phyloP scores from a whole-genome alignment of 345 rosid genomes.

The Heritiera fomes region DNA sequence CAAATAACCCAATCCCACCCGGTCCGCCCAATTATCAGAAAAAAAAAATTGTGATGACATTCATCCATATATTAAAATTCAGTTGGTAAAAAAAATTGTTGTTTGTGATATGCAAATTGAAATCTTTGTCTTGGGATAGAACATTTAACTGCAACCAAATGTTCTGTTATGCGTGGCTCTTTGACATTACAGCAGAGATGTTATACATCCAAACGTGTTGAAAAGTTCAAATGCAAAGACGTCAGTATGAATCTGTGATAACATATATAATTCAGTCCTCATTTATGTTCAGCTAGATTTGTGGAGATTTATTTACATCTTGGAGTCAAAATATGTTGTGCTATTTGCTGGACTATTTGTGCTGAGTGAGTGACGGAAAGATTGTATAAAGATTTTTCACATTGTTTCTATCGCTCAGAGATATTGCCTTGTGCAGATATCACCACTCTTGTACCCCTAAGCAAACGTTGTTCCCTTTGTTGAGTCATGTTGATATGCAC shows the following conservation, averaged over 20 bases:
- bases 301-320: background rate
- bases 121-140: background rate
- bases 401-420: background rate
- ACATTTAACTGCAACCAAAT: background rate
- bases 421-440: background rate
- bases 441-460: background rate
- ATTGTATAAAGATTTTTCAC: background rate
- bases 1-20: too few species aligned
- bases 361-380: too few species aligned
- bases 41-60: background rate
- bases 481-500: background rate
- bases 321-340: background rate
- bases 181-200: background rate
- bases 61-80: background rate
- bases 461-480: background rate
- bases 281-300: background rate
- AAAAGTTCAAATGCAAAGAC: background rate
- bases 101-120: background rate
- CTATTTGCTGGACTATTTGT: background rate
- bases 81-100: background rate
- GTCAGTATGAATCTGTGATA: background rate
- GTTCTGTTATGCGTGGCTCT: background rate
- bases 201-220: background rate
- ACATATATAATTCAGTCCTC: conserved; percentile 9
- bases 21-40: too few species aligned